These are phyloP conservation scores for Lactarius psammicola DNA, from an alignment of 768 basidiomycete genomes.

Conservation along the genomic window DNA sequence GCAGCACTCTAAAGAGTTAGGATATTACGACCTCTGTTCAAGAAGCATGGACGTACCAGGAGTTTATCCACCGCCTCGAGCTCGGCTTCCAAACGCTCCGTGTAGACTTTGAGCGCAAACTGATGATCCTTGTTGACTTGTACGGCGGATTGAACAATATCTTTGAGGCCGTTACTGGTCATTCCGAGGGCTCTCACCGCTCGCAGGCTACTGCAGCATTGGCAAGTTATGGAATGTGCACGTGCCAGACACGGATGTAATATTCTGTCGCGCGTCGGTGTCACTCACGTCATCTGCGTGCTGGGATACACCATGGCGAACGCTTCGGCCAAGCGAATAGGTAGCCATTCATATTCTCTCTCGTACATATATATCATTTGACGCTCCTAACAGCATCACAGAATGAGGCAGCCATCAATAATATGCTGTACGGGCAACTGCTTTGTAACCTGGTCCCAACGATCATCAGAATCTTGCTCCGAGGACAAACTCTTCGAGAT, in stretches of 20 bases:
- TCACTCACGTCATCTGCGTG: neutral
- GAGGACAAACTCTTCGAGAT: constrained; percentile 56
- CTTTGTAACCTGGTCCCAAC: constrained; percentile 62
- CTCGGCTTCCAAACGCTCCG: constrained; percentile 53
- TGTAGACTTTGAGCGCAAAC: constrained; percentile 55
- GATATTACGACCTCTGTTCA: constrained; percentile 11
- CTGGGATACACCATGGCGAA: constrained; percentile 47
- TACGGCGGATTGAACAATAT: constrained; percentile 47
- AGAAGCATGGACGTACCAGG: constrained; percentile 46
- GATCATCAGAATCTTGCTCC: constrained; percentile 60
- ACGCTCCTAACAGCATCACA: constrained; percentile 49
- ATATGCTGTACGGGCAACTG: constrained; percentile 64
- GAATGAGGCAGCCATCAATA: constrained; percentile 68
- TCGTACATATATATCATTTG: neutral
- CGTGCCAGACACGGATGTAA: neutral
- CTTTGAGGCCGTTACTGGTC: constrained; percentile 29
- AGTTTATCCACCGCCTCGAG: constrained; percentile 59
- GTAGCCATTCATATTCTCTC: constrained; percentile 35
- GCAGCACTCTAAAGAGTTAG: constrained; percentile 36
- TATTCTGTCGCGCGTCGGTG: neutral
- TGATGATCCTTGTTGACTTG: constrained; percentile 66
- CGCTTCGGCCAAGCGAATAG: constrained; percentile 72
- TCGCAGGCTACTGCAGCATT: neutral
- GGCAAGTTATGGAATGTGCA: neutral
- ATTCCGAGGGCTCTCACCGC: neutral